phyloP scores from a whole-genome alignment of 129 eudicot species.

The Centella asiatica region DNA sequence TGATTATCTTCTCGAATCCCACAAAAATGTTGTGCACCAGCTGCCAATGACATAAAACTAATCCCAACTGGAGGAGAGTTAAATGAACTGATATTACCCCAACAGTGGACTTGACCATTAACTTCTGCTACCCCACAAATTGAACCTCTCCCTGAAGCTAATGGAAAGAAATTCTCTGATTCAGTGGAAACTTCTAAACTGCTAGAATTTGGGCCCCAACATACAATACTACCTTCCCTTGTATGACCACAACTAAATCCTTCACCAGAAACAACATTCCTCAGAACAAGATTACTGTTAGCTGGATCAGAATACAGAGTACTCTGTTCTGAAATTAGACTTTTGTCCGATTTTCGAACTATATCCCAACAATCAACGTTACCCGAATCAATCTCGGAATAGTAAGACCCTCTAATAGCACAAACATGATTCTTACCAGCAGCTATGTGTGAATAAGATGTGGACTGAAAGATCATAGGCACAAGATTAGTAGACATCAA shows the following conservation, averaged over 20 bases:
- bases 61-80: conserved; percentile 39
- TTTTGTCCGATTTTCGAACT: conserved; percentile 18
- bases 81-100: conserved; percentile 41
- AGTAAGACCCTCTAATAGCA: conserved; percentile 74
- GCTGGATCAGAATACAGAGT: conserved; percentile 45
- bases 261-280: conserved; percentile 70
- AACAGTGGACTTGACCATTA: conserved; percentile 70
- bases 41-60: conserved; percentile 56
- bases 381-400: conserved; percentile 44
- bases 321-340: conserved; percentile 46
- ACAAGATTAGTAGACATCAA: conserved; percentile 48
- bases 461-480: conserved; percentile 35
- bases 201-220: conserved; percentile 91
- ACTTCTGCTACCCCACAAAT: conserved; percentile 55
- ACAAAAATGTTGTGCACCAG: conserved; percentile 64
- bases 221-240: conserved; percentile 50
- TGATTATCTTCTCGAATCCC: conserved; percentile 83
- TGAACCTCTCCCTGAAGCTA: conserved; percentile 47
- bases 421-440: conserved; percentile 84
- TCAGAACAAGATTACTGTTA: conserved; percentile 30
- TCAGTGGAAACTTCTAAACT: conserved; percentile 24
- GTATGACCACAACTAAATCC: conserved; percentile 74
- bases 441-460: conserved; percentile 57
- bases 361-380: conserved; percentile 91
- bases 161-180: conserved; percentile 31